phyloP scores from a whole-genome alignment of 805 yeast genomes.

The Metschnikowia lunata region DNA sequence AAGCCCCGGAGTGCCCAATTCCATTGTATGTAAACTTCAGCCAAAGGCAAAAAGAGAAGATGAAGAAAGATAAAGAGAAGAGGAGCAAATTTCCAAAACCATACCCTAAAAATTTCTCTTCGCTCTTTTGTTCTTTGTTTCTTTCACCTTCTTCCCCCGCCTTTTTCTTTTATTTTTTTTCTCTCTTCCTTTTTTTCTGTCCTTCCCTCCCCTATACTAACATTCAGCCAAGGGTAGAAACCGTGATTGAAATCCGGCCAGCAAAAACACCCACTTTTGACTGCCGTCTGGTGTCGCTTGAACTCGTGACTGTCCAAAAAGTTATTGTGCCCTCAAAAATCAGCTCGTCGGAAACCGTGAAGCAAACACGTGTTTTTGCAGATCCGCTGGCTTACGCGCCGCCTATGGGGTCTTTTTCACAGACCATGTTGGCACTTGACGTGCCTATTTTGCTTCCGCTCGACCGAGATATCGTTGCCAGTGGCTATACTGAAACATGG shows the following conservation, averaged over 20 bases:
- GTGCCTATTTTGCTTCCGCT: constrained; percentile 56
- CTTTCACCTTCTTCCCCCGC: too few species aligned
- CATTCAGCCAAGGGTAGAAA: constrained; percentile 51
- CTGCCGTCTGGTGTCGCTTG: constrained; percentile 45
- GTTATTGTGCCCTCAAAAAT: constrained; percentile 39
- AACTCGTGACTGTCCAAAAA: constrained; percentile 48
- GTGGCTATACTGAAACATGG: constrained; percentile 47
- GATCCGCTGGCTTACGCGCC: constrained; percentile 36
- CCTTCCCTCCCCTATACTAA: constrained; percentile 10
- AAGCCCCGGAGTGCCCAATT: constrained; percentile 65
- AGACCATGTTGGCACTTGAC: constrained; percentile 50
- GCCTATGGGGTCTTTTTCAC: constrained; percentile 35
- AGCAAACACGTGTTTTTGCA: constrained; percentile 32
- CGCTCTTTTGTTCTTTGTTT: too few species aligned
- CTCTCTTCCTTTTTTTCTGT: neutral
- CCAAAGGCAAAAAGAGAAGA: too few species aligned
- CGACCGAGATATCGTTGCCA: constrained; percentile 49
- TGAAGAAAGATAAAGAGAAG: too few species aligned
- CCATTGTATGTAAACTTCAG: constrained; percentile 25
- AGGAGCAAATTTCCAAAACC: too few species aligned
- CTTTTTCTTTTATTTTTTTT: neutral
- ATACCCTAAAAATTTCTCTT: too few species aligned
- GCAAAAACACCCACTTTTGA: constrained; percentile 43
- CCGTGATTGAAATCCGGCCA: constrained; percentile 52
- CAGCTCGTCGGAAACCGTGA: constrained; percentile 31